Conservation (phyloP, 2,329 filamentous ascomycete genomes). For the Leptoxyphium fumago region DNA sequence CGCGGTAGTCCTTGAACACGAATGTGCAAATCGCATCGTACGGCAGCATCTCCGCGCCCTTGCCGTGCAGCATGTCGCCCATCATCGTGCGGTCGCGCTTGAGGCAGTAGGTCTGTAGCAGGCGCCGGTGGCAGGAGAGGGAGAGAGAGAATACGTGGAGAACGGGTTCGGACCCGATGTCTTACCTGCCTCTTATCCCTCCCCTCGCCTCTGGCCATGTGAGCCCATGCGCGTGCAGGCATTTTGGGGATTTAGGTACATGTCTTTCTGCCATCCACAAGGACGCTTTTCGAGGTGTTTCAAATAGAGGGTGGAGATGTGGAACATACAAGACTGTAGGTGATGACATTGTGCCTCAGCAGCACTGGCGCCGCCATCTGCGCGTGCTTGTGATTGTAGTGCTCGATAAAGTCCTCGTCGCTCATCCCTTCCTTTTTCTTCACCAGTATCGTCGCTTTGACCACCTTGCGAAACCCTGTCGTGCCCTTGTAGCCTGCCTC, state of each 20-base stretch:
- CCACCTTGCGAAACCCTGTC: conserved; percentile 31
- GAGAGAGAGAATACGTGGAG: neutral
- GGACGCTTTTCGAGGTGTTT: neutral
- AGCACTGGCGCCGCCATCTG: conserved; percentile 30
- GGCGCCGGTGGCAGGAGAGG: neutral
- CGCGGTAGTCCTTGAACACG: conserved; percentile 31
- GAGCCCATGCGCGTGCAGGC: no score
- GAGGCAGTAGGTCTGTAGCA: conserved; percentile 28
- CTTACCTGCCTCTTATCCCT: no score
- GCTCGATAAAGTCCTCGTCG: conserved; percentile 29
- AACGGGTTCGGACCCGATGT: neutral
- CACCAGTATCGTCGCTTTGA: conserved; percentile 31
- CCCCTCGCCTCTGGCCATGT: no score
- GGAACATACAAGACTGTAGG: conserved; percentile 28
- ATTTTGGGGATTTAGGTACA: neutral
- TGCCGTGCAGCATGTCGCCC: conserved; percentile 31
- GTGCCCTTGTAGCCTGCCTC: conserved; percentile 31
- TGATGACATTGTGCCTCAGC: conserved; percentile 28
- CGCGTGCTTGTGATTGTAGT: conserved; percentile 32
- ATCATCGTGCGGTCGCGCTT: conserved; percentile 29
- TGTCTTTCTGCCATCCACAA: neutral
- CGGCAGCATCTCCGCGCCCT: conserved; percentile 25
- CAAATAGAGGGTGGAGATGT: neutral
- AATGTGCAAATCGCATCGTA: conserved; percentile 36
- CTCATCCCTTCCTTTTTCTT: conserved; percentile 33